Evolutionary conservation across 768 basidiomycete genomes (phyloP).

Genomic region (Auricularia auricula-judae): DNA sequence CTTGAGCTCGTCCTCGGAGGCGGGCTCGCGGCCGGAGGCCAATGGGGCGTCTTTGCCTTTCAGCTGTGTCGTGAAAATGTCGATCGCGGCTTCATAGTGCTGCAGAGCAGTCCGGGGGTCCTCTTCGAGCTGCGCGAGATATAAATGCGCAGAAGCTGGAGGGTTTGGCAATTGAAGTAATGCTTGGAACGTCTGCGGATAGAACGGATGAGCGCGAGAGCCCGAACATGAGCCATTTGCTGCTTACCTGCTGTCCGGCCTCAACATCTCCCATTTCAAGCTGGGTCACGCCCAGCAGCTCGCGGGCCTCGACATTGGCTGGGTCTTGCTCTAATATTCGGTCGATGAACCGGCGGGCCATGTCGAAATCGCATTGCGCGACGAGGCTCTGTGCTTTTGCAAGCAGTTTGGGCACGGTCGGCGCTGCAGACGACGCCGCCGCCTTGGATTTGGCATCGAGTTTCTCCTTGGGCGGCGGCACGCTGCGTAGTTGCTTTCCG

Average conservation of each 20-base stretch:
- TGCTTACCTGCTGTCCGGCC: slow-evolving; percentile 52
- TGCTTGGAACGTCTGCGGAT: slow-evolving; percentile 45
- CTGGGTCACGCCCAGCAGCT: slow-evolving; percentile 69
- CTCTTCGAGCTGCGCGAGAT: slow-evolving; percentile 79
- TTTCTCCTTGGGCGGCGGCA: background rate
- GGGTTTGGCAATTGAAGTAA: slow-evolving; percentile 47
- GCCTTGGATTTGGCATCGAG: background rate
- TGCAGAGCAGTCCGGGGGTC: slow-evolving; percentile 63
- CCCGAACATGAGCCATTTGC: background rate
- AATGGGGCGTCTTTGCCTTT: slow-evolving; percentile 50
- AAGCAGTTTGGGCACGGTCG: slow-evolving; percentile 44
- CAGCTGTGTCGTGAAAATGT: slow-evolving; percentile 52
- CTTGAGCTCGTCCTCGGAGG: slow-evolving; percentile 43
- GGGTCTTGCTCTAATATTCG: slow-evolving; percentile 58
- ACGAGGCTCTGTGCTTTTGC: slow-evolving; percentile 75
- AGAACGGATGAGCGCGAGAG: background rate
- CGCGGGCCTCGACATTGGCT: slow-evolving; percentile 55
- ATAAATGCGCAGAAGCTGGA: slow-evolving; percentile 72
- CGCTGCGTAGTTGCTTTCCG: background rate
- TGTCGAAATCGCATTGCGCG: slow-evolving; percentile 73
- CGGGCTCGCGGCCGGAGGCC: slow-evolving; percentile 26
- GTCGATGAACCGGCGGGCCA: slow-evolving; percentile 61
- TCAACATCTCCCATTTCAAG: slow-evolving; percentile 73
- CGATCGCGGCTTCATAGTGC: slow-evolving; percentile 74
- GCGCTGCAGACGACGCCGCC: slow-evolving; percentile 15